Conservation (phyloP, 1,284 basidiomycete species). For the Moesziomyces sp. region DNA sequence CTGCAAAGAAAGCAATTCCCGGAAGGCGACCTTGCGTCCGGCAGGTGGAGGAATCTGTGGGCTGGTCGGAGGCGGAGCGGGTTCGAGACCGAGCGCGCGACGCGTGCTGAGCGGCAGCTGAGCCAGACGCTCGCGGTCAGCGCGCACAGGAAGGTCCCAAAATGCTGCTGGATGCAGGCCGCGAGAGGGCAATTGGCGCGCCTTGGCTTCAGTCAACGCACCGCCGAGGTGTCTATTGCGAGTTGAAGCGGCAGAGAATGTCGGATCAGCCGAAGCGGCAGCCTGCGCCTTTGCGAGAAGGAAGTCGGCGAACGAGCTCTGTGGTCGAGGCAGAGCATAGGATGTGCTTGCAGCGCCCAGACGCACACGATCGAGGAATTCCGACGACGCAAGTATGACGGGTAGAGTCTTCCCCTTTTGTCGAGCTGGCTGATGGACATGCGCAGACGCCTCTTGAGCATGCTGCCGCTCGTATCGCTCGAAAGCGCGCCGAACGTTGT, state of each 20-base stretch:
- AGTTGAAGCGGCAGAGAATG: not conserved
- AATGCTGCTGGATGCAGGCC: not conserved
- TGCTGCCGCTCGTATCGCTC: constrained; percentile 12
- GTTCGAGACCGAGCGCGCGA: constrained; percentile 17
- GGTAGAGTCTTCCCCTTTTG: constrained; percentile 3
- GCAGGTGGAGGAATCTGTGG: not conserved
- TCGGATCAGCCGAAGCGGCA: not conserved
- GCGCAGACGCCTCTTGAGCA: not conserved
- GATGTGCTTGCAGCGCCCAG: not conserved
- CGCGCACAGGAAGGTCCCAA: constrained; percentile 11
- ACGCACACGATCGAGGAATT: constrained; percentile 32
- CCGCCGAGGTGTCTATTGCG: not conserved
- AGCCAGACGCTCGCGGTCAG: constrained; percentile 4
- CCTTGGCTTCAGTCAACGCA: constrained; percentile 10
- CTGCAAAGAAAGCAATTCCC: constrained; percentile 5
- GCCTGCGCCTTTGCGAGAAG: constrained; percentile 9
- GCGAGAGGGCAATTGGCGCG: not conserved
- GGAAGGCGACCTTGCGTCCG: not conserved
- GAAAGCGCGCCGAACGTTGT: constrained; percentile 28
- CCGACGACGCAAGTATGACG: constrained; percentile 3
- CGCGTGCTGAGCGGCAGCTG: constrained; percentile 17
- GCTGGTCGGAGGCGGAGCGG: not conserved
- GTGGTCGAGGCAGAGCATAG: not conserved
- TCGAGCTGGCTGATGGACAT: not conserved
- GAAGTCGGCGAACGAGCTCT: constrained; percentile 17